phyloP scores from a whole-genome alignment of 78 protist species.

The Emiliania huxleyi region DNA sequence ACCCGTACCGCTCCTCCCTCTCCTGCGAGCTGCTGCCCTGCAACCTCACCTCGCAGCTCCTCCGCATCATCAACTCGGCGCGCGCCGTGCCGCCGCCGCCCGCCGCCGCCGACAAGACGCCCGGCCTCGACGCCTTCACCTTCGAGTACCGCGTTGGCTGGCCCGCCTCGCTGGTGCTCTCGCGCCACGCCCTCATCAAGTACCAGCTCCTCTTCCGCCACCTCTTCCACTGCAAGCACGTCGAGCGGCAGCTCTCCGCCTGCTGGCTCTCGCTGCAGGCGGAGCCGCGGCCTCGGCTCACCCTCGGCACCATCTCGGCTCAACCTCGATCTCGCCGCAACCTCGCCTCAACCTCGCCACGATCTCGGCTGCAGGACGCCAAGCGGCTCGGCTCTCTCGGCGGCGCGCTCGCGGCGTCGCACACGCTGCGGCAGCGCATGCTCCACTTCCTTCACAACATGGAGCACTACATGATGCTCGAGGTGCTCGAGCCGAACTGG shows the following conservation, averaged over 20 bases:
- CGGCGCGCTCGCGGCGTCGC: background rate
- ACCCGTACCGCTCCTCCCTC: slow-evolving; percentile 65
- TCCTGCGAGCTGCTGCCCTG: slow-evolving; percentile 62
- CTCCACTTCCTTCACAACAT: slow-evolving; percentile 76
- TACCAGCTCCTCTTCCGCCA: slow-evolving; percentile 85
- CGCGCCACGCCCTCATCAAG: slow-evolving; percentile 51
- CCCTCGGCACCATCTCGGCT: background rate
- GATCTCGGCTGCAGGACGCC: background rate
- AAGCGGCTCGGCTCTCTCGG: background rate
- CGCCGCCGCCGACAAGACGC: background rate
- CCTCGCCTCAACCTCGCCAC: too few relatives aligned
- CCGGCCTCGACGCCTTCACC: slow-evolving; percentile 27
- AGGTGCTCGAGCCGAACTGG: slow-evolving; percentile 81
- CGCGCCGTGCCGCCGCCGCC: background rate
- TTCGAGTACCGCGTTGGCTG: slow-evolving; percentile 56
- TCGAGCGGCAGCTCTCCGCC: slow-evolving; percentile 62
- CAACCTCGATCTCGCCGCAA: too few relatives aligned
- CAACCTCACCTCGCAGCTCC: slow-evolving; percentile 53
- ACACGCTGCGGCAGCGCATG: slow-evolving; percentile 72
- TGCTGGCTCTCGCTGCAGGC: slow-evolving; percentile 64
- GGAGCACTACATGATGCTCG: slow-evolving; percentile 70
- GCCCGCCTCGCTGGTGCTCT: slow-evolving; percentile 80
- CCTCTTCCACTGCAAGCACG: slow-evolving; percentile 74
- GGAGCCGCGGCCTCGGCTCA: too few relatives aligned
- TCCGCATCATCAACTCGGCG: slow-evolving; percentile 35